Evolutionary conservation across 2,329 filamentous ascomycete species (phyloP), one percentile per base, ranked within the genome.

Genomic region (Rhinocladiella similis): DNA sequence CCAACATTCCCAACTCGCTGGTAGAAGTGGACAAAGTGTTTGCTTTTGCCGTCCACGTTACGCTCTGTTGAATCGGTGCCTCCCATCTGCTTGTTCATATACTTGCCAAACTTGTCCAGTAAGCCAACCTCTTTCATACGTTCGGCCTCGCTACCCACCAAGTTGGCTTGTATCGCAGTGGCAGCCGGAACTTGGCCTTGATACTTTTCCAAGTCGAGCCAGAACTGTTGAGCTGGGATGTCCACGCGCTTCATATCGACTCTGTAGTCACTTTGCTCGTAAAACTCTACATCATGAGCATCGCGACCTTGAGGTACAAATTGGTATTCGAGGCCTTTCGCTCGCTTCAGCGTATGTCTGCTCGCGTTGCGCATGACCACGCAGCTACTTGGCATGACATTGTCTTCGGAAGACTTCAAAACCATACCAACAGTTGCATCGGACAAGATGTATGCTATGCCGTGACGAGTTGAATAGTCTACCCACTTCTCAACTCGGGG

Each of bases 401-500:
- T 72, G 50, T 77, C 74, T 29, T 59, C 60, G 4, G 55, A 57
- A 9, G 72, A 74, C 59, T 77, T 79, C 63, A 80, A 76, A 9
- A 79, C 71, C 66, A 77, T 79, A 3, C 77, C 77, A 19, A 80
- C 75, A 33, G 74, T 79, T 3, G 77, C 76, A 64, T 80, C 77
- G 45, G 76, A 75, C n/a, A 80, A 62, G 6, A 79, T 75, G 60
- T 80, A 80, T 5, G 77, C 77, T 47, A 80, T 78, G 10, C 77
- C 77, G 56, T 79, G 79, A 46, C 77, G 73, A 56, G 78, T 78
- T 6, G 77, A 78, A 61, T 80, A 80, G 60, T 80, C 77, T 18
- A 80, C 77, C 77, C 77, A 80, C 67, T 80, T 80, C 47, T 79
- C 75, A 3, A 80, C 77, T 54, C 78, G 75, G 2, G 76, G 67